Base-by-base conservation (phyloP, 306 rosid species). In the Fragaria vesca region DNA sequence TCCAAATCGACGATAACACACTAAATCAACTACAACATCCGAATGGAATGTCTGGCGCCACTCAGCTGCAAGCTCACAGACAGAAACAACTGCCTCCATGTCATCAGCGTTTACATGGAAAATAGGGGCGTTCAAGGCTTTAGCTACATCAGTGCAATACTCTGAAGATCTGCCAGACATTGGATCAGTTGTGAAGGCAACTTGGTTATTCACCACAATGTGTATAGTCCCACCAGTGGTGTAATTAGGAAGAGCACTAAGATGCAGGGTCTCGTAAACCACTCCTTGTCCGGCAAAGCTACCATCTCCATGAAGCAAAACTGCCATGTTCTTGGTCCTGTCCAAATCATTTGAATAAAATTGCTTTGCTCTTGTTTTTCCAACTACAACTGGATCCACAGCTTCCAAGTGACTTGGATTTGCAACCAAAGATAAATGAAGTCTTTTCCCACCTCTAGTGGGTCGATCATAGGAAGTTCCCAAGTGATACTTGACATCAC, bases 261-360 rank as follows among this genome's bases (percentile, higher is more conserved):
- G 87, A 95, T 95, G 99, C 10, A 95, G 85, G 42, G 93, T 90
- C 84, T 95, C 99, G 51, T 93, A 95, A 74, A 92, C 99, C 66
- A 95, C 99, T 55, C 99, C 99, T 82, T 92, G 97, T 54, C 99
- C 97, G 7, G 97, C 96, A 88, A 93, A 95, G 80, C 99, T 95
- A 82, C 99, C 97, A 83, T 95, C 99, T 76, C 99, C 99, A 51
- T 95, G 97, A 77, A 95, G 84, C 87, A 95, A 81, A 70, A 95
- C 20, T 43, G 87, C 97, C 99, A 95, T 81, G 81, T 95, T 87
- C 82, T 93, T 95, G 7, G 79, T 91, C 81, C 96, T 85, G 83
- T 93, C 91, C 51, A 7, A 66, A 74, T 95, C 97, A 77, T 80
- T 85, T 17, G 97, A 82, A 83, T 82, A 92, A 83, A 86, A 95